Base-by-base conservation (phyloP, 768 basidiomycete species). In the Lactarius tabidus region DNA sequence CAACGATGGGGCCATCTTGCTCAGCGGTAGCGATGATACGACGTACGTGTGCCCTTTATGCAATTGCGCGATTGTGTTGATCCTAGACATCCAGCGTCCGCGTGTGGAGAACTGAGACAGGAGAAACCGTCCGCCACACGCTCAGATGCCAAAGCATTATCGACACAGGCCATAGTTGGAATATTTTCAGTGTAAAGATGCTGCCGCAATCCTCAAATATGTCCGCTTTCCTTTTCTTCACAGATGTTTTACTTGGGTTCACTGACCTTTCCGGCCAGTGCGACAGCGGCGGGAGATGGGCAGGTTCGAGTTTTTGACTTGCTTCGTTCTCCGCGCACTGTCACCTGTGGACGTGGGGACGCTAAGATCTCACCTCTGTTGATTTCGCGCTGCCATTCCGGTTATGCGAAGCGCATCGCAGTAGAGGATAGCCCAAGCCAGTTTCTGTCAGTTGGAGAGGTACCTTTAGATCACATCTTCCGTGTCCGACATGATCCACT, bases 161-260 rank as follows among this genome's bases (percentile, higher is more conserved):
- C 57, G 74, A 80, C 17, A 94, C 93, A 0, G 91, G 91, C 3
- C 93, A 96, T 74, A 81, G 77, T 54, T 85, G 82, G 15, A 96
- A 96, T 71, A 91, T 96, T 54, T 96, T 96, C 79, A 90, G 87
- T 69, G 85, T 84, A 0, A 85, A 90, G 54, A 87, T 91, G 81
- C 78, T 96, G 1, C 91, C 92, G 0, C 78, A 83, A 68, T 90
- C 91, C 14, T 83, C 86, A n/a, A 83, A 85, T 59, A 89, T 95
- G 85, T 92, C 74, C 79, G 84, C 72, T 6, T 35, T 20, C 14
- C 26, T 26, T 51, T 51, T 51, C 15, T 51, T 51, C 48, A 15
- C 23, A 39, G 7, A 41, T 38, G 51, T 33, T 45, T 29, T 15
- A 54, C 23, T 58, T 63, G 52, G 45, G 18, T 45, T n/a, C 70